A percentile compares a stretch with the other conserved stretches of the same genome.
Evolutionary conservation across 306 rosid genomes (phyloP).

Genomic region (Cucurbita maxima): DNA sequence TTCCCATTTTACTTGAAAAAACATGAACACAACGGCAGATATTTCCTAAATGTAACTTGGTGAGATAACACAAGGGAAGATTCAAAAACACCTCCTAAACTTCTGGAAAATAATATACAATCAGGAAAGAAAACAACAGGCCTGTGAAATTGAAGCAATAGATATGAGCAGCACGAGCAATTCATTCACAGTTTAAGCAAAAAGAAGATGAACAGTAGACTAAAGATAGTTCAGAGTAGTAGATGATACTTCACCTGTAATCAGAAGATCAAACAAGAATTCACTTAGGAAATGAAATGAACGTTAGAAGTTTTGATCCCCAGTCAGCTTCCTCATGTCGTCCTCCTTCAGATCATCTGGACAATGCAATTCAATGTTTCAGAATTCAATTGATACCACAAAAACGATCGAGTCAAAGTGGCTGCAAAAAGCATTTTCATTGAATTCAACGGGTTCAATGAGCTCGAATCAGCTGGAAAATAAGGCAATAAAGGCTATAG

Average conservation of each 20-base stretch:
- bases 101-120: background rate
- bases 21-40: too few species aligned
- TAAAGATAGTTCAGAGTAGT: background rate
- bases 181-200: background rate
- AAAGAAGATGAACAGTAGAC: background rate
- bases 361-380: background rate
- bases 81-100: background rate
- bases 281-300: background rate
- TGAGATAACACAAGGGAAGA: background rate
- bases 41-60: background rate
- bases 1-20: too few species aligned
- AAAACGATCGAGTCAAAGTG: background rate
- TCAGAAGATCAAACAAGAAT: background rate
- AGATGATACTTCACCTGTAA: background rate
- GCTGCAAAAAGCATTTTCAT: background rate
- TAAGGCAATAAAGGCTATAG: background rate
- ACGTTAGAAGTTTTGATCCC: background rate
- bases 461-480: background rate
- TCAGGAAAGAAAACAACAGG: background rate
- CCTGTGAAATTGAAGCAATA: background rate
- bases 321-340: background rate
- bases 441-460: background rate
- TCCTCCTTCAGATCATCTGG: background rate
- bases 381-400: background rate
- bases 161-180: background rate